Evolutionary conservation across 1,139 yeast species (phyloP), one percentile per base, ranked within the genome.

Genomic region (Zygosaccharomyces sapae): DNA sequence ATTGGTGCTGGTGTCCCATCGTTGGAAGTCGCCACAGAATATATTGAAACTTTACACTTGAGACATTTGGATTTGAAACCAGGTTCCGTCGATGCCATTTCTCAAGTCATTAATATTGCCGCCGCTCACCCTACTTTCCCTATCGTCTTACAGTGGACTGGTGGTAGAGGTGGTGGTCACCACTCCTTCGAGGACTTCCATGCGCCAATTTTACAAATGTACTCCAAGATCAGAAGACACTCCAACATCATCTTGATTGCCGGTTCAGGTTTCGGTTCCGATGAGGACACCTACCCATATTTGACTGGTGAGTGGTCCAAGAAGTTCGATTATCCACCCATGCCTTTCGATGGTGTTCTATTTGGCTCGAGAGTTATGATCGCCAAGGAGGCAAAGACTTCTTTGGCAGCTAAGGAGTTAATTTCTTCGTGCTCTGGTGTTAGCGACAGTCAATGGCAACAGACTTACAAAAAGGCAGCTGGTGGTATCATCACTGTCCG

Each of bases 91-190:
- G 98, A 92, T 58, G 87, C 97, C 39, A 89, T 92, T 61, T 76
- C 82, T 56, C 94, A 86, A 69, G 88, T 83, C 56, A 82, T 92
- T 61, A 73, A 84, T 51, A 92, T 92, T 66, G 98, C 99, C 44
- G 89, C 87, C 68, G 90, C 95, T 45, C 95, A 90, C 72, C 98
- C 98, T 58, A 73, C 69, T 53, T 92, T 94, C 89, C 98, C 98
- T 56, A 87, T 92, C 63, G 90, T 92, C 49, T 75, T 92, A 62
- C 98, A 92, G 77, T 92, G 99, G 99, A 92, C 99, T 55, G 98
- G 97, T 79, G 99, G 99, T 70, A 90, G 99, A 80, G 99, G 97
- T 74, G 99, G 99, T 79, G 99, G 99, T 66, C 99, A 92, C 70
- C 99, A 92, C 72, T 90, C 97, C 49, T 92, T 83, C 67, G 99